Conservation (phyloP, 2,329 filamentous ascomycete species). For the Aureobasidium uvarum region DNA sequence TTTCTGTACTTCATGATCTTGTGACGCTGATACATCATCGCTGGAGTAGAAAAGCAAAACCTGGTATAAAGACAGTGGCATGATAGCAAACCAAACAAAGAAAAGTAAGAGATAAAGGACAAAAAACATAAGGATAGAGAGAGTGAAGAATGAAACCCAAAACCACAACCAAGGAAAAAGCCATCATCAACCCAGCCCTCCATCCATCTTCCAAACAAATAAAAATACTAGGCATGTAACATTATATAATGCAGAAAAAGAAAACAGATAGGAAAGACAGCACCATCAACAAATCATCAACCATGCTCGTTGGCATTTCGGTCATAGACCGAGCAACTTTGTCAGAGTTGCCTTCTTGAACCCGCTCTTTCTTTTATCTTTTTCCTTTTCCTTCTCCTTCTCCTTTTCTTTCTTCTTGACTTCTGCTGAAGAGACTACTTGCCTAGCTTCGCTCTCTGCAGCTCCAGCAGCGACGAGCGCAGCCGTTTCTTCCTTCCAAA, state of each 20-base stretch:
- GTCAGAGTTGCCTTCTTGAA: not conserved
- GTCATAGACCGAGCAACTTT: not conserved
- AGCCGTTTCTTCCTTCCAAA: constrained; percentile 5
- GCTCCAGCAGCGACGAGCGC: constrained; percentile 3
- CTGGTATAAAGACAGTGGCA: not conserved
- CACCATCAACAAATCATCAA: not conserved
- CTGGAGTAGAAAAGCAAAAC: not conserved
- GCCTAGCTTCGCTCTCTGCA: not conserved
- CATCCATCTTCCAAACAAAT: not conserved
- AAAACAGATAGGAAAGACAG: not conserved
- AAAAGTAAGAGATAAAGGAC: not conserved
- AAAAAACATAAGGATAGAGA: not conserved
- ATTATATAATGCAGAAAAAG: not conserved
- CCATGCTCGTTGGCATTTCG: not conserved
- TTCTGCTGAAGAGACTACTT: not conserved
- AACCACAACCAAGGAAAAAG: not conserved
- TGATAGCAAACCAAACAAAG: not conserved
- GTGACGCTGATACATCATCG: not conserved
- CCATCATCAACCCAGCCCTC: not conserved
- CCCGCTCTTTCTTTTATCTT: constrained; percentile 2
- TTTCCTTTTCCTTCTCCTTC: constrained; percentile 6
- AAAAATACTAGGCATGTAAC: not conserved
- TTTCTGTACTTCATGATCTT: not conserved
- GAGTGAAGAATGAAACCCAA: not conserved
- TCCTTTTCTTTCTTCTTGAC: constrained; percentile 11